Evolutionary conservation across 148 eudicot species (phyloP).

Genomic region (Chenopodium suecicum): DNA sequence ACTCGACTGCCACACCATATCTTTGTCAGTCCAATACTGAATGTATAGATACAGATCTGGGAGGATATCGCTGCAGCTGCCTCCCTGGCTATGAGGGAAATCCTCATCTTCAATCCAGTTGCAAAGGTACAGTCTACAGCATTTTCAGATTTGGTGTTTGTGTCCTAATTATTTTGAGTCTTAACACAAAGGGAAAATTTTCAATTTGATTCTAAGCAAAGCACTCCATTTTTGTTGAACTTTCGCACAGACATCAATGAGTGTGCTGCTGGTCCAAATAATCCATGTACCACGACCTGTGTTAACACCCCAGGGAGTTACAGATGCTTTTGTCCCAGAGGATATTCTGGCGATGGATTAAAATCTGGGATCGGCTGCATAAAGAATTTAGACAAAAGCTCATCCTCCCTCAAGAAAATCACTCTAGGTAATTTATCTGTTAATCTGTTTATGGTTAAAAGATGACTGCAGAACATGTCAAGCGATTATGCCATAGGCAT

Average conservation of each 20-base stretch:
- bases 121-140: constrained; percentile 27
- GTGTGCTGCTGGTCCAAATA: neutral
- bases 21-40: constrained; percentile 38
- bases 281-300: neutral
- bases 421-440: constrained; percentile 23
- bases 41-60: constrained; percentile 29
- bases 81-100: constrained; percentile 43
- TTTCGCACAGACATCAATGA: neutral
- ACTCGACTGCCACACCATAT: constrained; percentile 9
- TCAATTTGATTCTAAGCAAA: neutral
- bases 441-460: neutral
- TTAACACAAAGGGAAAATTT: neutral
- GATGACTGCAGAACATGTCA: neutral
- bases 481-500: constrained; percentile 7
- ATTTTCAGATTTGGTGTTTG: too few species aligned
- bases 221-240: neutral
- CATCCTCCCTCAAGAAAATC: constrained; percentile 10
- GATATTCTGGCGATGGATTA: neutral
- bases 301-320: neutral
- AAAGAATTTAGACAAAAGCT: neutral
- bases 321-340: neutral
- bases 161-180: neutral
- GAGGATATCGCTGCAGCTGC: constrained; percentile 45
- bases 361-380: neutral
- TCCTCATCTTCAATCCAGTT: constrained; percentile 39